Evolutionary conservation across 306 rosid species (phyloP), one percentile per base, ranked within the genome.

Genomic region (Sicyos edulis): DNA sequence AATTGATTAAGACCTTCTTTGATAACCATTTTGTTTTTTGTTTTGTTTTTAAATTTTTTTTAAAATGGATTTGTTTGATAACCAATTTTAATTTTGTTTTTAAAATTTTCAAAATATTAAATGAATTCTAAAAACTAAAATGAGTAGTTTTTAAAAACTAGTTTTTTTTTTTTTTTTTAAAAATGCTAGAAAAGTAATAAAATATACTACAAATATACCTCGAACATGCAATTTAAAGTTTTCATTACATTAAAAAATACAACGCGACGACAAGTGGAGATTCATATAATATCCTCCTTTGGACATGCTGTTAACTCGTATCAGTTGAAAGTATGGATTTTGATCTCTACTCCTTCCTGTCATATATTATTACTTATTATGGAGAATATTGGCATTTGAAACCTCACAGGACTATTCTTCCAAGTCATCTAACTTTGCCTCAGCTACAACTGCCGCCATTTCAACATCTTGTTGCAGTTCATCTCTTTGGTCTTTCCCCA

Each of bases 401-500:
- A 55, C 47, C 67, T 20, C 5, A 15, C 66, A 51, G 5, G 75
- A 57, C 61, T 72, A 81, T 65, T 81, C 19, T 56, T 83, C 88
- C 76, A 82, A 2, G 12, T 75, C 85, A 19, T 59, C 79, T 14
- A 76, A 54, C 66, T 26, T 76, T 45, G 64, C 56, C 53, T 8
- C 26, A 47, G 74, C 51, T 29, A 71, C 80, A 5, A 26, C 29
- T 1, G 10, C 71, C 0, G 3, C 37, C 71, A 45, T 66, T 73
- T 34, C 12, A 3, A 13, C 37, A 22, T 0, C 63, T 1, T 73
- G 80, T 19, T 67, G 56, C 45, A 19, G 26, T 15, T 69, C 72
- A 71, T 62, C 87, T 85, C 97, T 70, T 75, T 83, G 19, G 74
- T 84, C 86, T 92, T 92, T 15, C 96, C 96, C 95, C 97, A 92